Conservation (phyloP, 2,329 filamentous ascomycete species). For the Ophiocordyceps camponoti-rufipedis region DNA sequence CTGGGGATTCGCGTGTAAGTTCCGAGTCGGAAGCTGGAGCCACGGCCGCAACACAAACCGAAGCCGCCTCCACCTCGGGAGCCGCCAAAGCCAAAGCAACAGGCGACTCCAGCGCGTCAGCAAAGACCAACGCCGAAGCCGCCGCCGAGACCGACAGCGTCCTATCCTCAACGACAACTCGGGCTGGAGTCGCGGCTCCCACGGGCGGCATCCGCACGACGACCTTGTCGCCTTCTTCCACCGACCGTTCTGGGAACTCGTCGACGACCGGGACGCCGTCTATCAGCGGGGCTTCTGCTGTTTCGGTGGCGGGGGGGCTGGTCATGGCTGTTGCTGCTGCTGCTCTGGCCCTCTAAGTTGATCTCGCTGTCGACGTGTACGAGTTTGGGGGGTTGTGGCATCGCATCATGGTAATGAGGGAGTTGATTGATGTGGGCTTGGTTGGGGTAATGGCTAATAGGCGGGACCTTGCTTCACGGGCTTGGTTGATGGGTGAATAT, state of each 20-base stretch:
- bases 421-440: background rate
- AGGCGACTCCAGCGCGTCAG: background rate
- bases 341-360: background rate
- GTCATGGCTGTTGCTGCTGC: slow-evolving; percentile 1
- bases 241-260: background rate
- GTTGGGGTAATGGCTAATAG: background rate
- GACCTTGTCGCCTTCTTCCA: background rate
- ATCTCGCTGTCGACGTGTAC: background rate
- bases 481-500: background rate
- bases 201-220: background rate
- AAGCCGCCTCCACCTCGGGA: background rate
- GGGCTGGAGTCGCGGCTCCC: background rate
- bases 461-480: too few species aligned
- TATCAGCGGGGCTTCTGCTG: background rate
- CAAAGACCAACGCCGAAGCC: background rate
- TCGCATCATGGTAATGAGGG: too few species aligned
- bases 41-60: background rate
- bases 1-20: background rate
- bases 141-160: background rate
- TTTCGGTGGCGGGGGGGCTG: slow-evolving; percentile 5
- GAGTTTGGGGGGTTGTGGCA: background rate
- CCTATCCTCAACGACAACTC: background rate
- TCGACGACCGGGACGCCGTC: background rate
- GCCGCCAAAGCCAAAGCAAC: background rate
- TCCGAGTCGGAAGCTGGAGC: background rate